Base-by-base conservation (phyloP, 2,329 filamentous ascomycete genomes). In the Cladophialophora yegresii region DNA sequence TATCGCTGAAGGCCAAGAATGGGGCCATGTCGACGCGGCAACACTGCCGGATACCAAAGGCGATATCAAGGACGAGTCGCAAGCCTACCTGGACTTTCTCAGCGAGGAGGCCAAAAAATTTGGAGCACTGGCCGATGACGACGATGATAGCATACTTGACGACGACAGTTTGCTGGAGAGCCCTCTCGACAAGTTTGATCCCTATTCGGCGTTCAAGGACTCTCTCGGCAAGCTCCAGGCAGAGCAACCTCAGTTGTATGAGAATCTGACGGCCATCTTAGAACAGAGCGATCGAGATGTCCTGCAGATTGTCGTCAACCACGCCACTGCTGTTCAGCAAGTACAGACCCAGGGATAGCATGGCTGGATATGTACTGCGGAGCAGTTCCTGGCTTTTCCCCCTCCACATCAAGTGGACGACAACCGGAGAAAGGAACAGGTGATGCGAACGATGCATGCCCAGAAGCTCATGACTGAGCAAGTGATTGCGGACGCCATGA, bases 41-140 rank as follows among this genome's bases (percentile, higher is more conserved):
- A 90, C 91, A 68, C 78, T 77, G 30, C 82, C 83, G 54, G 82
- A 77, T 47, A 85, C 85, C 60, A 73, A 79, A 13, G 77, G 76
- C 2, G 89, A 96, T 67, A 84, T 87, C 72, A 90, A 92, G 73
- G 93, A 97, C 72, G 93, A 98, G 78, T 95, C 91, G 76, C 89
- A 90, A 26, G 92, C 93, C 5, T 99, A 99, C 76, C 85, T 99
- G 54, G 93, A 98, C 71, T 99, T 99, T 81, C 80, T 99, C 30
- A 96, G 93, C 75, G 93, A 98, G 82, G 89, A 91, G 87, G 92
- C 92, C 12, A 88, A 92, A 72, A 96, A 95, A 76, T 93, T 95
- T 76, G 87, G 89, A 68, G 85, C 87, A 20, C 83, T 89, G 30
- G 83, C 85, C 16, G 87, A 88, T 28, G 85, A 89, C 55, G 91